phyloP scores from a whole-genome alignment of 768 basidiomycete species.

The Grammothele lineata region DNA sequence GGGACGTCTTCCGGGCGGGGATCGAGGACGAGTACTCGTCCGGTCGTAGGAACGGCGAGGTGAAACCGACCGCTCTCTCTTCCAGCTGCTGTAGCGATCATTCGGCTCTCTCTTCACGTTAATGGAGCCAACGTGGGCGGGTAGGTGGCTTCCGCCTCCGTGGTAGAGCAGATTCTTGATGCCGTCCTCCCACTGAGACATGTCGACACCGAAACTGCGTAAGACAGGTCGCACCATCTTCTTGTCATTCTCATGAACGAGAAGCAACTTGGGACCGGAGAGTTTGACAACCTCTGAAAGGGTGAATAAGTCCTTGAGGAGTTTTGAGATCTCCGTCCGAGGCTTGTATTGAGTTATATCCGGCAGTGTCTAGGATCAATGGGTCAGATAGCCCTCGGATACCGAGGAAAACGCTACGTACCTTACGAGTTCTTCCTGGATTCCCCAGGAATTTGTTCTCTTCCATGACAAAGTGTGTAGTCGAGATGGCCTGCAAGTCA shows the following conservation, averaged over 20 bases:
- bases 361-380: constrained; percentile 1
- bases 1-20: not conserved
- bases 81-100: too few species aligned
- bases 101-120: too few species aligned
- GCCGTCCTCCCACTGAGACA: constrained; percentile 37
- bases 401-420: constrained; percentile 13
- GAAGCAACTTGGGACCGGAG: constrained; percentile 41
- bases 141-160: too few species aligned
- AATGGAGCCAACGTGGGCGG: too few species aligned
- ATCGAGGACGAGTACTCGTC: constrained; percentile 9
- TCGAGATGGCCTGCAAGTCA: constrained; percentile 9
- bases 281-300: constrained; percentile 12
- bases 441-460: constrained; percentile 17
- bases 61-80: too few species aligned
- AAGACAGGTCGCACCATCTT: constrained; percentile 39
- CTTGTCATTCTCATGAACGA: constrained; percentile 45
- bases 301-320: constrained; percentile 19
- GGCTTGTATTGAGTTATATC: constrained; percentile 6
- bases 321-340: not conserved
- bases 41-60: too few species aligned
- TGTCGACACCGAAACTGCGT: constrained; percentile 37
- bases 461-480: constrained; percentile 10
- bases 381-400: not conserved
- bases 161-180: constrained; percentile 32
- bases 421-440: constrained; percentile 10